Conservation (phyloP, 1,284 basidiomycete genomes). For the Leccinum griseonigrum region DNA sequence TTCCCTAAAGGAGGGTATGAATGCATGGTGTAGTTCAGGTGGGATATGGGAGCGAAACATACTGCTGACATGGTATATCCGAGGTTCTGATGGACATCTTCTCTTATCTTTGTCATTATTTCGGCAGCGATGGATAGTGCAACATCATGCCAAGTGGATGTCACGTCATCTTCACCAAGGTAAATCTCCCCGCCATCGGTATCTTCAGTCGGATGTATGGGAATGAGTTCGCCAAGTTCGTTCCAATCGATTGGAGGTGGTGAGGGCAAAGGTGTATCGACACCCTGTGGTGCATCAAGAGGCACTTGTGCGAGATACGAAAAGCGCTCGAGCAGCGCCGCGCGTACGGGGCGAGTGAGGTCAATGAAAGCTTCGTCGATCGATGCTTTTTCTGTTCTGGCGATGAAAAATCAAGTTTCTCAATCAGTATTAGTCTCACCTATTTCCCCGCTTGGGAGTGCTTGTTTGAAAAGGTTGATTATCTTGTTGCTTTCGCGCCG, state of each 20-base stretch:
- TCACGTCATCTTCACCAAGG: constrained; percentile 34
- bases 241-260: constrained; percentile 72
- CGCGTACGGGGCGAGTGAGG: constrained; percentile 75
- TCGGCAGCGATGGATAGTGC: constrained; percentile 89
- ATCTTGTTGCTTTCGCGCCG: constrained; percentile 90
- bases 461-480: constrained; percentile 80
- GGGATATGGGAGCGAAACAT: constrained; percentile 27
- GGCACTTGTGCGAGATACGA: constrained; percentile 77
- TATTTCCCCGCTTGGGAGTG: constrained; percentile 68
- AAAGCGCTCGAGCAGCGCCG: constrained; percentile 68
- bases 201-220: constrained; percentile 44
- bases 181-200: constrained; percentile 21
- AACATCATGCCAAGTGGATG: constrained; percentile 86
- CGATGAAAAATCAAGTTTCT: constrained; percentile 3
- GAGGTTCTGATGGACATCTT: constrained; percentile 68
- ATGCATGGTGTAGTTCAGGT: background rate
- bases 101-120: constrained; percentile 76
- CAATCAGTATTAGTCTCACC: constrained; percentile 41
- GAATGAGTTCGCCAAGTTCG: constrained; percentile 67
- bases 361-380: constrained; percentile 91
- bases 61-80: constrained; percentile 96
- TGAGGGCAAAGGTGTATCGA: constrained; percentile 81
- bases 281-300: constrained; percentile 61
- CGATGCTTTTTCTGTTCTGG: constrained; percentile 70
- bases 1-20: constrained; percentile 53